These are phyloP conservation scores for Apophysomyces sp. DNA, from an alignment of 371 early-diverging fungal species.

Conservation along the genomic window DNA sequence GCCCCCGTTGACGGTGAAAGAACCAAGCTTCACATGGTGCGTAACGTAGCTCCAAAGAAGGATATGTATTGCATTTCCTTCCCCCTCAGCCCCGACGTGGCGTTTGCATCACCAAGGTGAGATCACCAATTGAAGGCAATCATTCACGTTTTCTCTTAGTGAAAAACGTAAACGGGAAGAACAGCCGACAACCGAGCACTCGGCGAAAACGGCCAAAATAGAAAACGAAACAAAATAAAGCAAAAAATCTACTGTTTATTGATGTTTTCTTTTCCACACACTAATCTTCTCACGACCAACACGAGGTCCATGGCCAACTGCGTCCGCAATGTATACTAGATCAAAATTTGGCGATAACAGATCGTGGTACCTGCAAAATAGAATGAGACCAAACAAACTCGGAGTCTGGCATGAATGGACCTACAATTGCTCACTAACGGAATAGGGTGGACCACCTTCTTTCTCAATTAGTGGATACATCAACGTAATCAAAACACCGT, in stretches of 20 bases:
- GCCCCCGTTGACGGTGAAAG: slow-evolving; percentile 44
- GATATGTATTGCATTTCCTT: slow-evolving; percentile 97
- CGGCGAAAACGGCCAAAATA: slow-evolving; percentile 3
- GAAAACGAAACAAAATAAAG: slow-evolving; percentile 7
- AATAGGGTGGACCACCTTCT: slow-evolving; percentile 67
- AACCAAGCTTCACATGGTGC: slow-evolving; percentile 70
- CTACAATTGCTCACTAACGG: slow-evolving; percentile 54
- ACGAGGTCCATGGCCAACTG: slow-evolving; percentile 53
- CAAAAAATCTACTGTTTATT: neutral
- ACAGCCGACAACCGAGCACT: neutral
- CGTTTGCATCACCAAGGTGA: slow-evolving; percentile 35
- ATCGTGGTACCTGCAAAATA: slow-evolving; percentile 37
- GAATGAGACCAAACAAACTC: neutral
- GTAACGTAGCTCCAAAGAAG: slow-evolving; percentile 97
- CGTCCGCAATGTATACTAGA: slow-evolving; percentile 50
- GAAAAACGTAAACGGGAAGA: slow-evolving; percentile 27
- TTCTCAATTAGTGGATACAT: slow-evolving; percentile 74
- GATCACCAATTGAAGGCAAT: neutral
- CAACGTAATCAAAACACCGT: slow-evolving; percentile 77
- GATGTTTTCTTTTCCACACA: slow-evolving; percentile 51
- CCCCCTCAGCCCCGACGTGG: slow-evolving; percentile 60
- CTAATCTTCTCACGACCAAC: slow-evolving; percentile 61
- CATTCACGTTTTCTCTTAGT: slow-evolving; percentile 2
- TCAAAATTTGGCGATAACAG: slow-evolving; percentile 54
- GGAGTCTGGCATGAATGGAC: neutral